Conservation (phyloP, 1,139 yeast genomes). For the Casaregolazyma suthepensis region DNA sequence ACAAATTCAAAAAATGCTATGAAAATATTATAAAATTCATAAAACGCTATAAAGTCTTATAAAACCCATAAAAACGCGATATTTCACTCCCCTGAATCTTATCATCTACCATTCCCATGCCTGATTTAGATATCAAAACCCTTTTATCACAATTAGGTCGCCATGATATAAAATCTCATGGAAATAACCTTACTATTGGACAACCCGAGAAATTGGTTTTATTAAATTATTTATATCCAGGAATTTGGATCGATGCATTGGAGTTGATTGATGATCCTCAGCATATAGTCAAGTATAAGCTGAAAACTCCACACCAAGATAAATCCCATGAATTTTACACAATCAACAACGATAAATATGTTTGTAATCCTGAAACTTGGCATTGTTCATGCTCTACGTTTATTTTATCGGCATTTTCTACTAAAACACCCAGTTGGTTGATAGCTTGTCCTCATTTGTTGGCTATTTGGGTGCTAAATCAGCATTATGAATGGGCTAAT, state of each 20-base stretch:
- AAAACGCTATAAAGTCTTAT: too few species aligned
- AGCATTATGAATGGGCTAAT: background rate
- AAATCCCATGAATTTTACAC: background rate
- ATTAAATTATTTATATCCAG: constrained; percentile 6
- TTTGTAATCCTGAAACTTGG: constrained; percentile 1
- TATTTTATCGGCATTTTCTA: background rate
- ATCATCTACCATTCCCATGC: background rate
- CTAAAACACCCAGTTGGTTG: background rate
- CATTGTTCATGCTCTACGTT: constrained; percentile 4
- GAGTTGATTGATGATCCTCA: constrained; percentile 1
- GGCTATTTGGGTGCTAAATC: background rate
- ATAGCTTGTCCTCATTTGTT: constrained; percentile 3
- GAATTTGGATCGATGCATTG: constrained; percentile 2
- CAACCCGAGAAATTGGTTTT: constrained; percentile 3
- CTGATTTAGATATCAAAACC: background rate
- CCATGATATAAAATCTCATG: constrained; percentile 5
- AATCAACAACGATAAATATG: background rate
- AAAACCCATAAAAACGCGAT: background rate
- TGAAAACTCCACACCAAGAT: background rate
- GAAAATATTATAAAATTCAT: too few species aligned
- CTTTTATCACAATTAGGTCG: constrained; percentile 4
- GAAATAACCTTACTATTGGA: background rate
- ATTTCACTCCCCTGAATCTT: background rate
- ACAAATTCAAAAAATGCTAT: too few species aligned
- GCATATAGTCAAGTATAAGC: background rate